A percentile compares a stretch with the other conserved stretches of the same genome.
Conservation (phyloP, 2,329 filamentous ascomycete genomes). For the Claviceps cyperi region DNA sequence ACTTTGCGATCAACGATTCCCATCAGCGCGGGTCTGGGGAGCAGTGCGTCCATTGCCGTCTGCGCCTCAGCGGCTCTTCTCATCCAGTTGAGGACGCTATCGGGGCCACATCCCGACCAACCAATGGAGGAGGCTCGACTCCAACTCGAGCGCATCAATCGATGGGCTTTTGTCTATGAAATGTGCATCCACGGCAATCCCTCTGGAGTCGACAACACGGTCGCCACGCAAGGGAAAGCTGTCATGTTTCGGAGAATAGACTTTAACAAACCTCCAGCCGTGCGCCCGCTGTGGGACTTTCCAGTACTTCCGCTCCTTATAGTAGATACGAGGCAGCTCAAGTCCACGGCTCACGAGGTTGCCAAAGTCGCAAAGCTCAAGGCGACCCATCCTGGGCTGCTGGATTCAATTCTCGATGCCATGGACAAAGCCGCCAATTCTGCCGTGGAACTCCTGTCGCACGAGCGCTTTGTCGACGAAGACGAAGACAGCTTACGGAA, state of each 20-base stretch:
- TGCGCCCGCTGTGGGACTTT: conserved; percentile 70
- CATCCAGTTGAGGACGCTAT: conserved; percentile 73
- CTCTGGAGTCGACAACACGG: conserved; percentile 93
- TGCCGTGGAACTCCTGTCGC: conserved; percentile 38
- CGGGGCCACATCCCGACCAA: conserved; percentile 85
- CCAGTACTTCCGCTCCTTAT: conserved; percentile 82
- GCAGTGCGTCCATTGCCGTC: conserved; percentile 86
- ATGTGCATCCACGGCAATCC: conserved; percentile 97
- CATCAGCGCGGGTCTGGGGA: conserved; percentile 79
- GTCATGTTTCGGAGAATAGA: conserved; percentile 77
- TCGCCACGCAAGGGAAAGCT: conserved; percentile 83
- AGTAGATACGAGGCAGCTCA: conserved; percentile 76
- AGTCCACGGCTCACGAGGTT: conserved; percentile 75
- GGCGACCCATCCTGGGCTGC: conserved; percentile 58
- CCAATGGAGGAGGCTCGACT: conserved; percentile 72
- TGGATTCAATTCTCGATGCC: conserved; percentile 67
- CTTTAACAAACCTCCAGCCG: conserved; percentile 60
- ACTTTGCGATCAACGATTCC: conserved; percentile 88
- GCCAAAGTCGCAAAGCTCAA: conserved; percentile 68
- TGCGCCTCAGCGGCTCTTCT: conserved; percentile 76
- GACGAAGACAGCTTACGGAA: conserved; percentile 51
- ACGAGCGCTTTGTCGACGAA: conserved; percentile 53
- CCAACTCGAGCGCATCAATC: conserved; percentile 89
- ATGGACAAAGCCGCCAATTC: conserved; percentile 59
- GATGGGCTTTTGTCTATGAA: conserved; percentile 94